phyloP scores from a whole-genome alignment of 352 stramenopile genomes.

The Globisporangium radiosum region DNA sequence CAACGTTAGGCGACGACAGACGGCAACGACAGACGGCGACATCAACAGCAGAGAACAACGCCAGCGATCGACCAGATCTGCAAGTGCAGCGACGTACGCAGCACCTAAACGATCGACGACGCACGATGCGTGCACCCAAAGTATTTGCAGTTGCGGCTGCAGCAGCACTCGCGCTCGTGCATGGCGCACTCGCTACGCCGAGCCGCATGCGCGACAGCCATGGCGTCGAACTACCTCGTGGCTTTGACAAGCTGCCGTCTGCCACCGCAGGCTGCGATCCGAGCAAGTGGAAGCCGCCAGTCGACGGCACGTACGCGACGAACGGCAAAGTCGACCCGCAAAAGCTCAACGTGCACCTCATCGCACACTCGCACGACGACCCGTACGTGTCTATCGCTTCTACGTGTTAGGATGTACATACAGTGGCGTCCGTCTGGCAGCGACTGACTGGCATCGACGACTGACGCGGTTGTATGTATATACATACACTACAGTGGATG shows the following conservation, averaged over 20 bases:
- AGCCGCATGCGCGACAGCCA: conserved; percentile 11
- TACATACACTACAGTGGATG: conserved; percentile 69
- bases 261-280: conserved; percentile 28
- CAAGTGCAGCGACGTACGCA: too few relatives aligned
- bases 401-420: background rate
- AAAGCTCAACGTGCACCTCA: conserved; percentile 95
- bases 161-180: conserved; percentile 9
- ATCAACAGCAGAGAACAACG: too few relatives aligned
- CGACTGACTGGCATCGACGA: background rate
- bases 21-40: too few relatives aligned
- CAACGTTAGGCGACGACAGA: too few relatives aligned
- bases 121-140: conserved; percentile 11
- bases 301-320: conserved; percentile 70
- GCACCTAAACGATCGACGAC: background rate
- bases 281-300: conserved; percentile 57
- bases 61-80: too few relatives aligned
- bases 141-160: conserved; percentile 4
- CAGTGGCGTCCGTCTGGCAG: background rate
- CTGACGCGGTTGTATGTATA: background rate
- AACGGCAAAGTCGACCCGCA: conserved; percentile 27
- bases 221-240: conserved; percentile 2
- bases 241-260: background rate
- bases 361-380: conserved; percentile 96
- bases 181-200: background rate
- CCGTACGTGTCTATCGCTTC: conserved; percentile 28